Evolutionary conservation across 441 rosid genomes (phyloP).

Genomic region (Euphorbia celastroides): DNA sequence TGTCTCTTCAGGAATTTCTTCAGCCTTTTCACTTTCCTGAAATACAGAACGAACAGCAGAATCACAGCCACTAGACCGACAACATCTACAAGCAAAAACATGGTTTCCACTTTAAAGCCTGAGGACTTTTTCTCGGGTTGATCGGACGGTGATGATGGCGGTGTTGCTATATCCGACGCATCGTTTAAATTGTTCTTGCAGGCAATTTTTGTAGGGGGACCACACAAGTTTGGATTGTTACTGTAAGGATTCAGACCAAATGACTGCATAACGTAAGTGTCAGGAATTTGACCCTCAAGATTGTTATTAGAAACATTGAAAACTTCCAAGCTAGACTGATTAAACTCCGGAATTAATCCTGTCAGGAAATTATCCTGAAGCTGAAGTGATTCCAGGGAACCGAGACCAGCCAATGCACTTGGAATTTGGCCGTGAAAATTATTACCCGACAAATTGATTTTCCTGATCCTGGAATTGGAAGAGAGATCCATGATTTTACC

Average conservation of each 20-base stretch:
- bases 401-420: conserved; percentile 20
- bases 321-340: conserved; percentile 27
- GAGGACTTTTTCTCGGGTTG: conserved; percentile 10
- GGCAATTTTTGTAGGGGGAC: conserved; percentile 17
- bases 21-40: conserved; percentile 25
- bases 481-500: conserved; percentile 40
- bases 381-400: conserved; percentile 28
- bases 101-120: neutral
- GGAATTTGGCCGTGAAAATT: conserved; percentile 30
- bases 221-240: conserved; percentile 27
- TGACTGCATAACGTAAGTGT: conserved; percentile 25
- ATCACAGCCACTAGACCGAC: conserved; percentile 33
- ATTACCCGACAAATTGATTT: conserved; percentile 37
- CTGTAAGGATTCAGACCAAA: conserved; percentile 23
- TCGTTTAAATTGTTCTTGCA: conserved; percentile 18
- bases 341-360: conserved; percentile 32
- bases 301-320: conserved; percentile 43
- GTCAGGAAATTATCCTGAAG: conserved; percentile 42
- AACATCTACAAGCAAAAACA: conserved; percentile 23
- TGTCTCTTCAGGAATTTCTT: conserved; percentile 14
- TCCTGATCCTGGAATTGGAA: conserved; percentile 26
- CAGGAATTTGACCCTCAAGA: conserved; percentile 38
- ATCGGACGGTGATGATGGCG: neutral
- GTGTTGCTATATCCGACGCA: neutral
- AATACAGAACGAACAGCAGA: conserved; percentile 33